Conservation (phyloP, 257 asterid species). For the Nicotiana undulata region DNA sequence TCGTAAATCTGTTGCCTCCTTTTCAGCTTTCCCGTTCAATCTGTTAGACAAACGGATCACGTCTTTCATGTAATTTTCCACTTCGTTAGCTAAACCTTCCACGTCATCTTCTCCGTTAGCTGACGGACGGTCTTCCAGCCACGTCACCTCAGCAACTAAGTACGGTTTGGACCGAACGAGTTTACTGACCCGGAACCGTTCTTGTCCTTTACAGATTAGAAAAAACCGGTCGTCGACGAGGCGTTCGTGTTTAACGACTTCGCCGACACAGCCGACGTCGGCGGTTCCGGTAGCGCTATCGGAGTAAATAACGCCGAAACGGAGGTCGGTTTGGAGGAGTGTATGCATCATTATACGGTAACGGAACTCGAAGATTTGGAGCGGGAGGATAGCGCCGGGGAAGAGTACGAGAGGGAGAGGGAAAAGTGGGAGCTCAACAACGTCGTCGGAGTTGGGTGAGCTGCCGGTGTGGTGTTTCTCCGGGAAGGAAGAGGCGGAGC, state of each 20-base stretch:
- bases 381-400: conserved; percentile 87
- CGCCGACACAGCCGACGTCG: conserved; percentile 96
- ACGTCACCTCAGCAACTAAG: conserved; percentile 77
- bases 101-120: conserved; percentile 58
- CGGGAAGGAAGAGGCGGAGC: conserved; percentile 86
- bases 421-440: conserved; percentile 85
- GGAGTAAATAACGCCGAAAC: conserved; percentile 91
- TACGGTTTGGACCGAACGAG: conserved; percentile 80
- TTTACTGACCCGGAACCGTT: conserved; percentile 74
- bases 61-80: conserved; percentile 76
- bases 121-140: conserved; percentile 97
- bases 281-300: conserved; percentile 78
- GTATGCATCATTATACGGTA: conserved; percentile 99
- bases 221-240: conserved; percentile 90
- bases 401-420: conserved; percentile 92
- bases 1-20: conserved; percentile 70
- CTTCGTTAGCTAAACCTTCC: conserved; percentile 59
- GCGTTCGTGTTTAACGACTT: conserved; percentile 84
- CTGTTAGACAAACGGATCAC: conserved; percentile 84
- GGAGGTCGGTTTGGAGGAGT: conserved; percentile 88
- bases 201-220: conserved; percentile 91
- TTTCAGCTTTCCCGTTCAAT: conserved; percentile 76
- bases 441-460: conserved; percentile 57
- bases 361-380: conserved; percentile 92
- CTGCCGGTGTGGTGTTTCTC: conserved; percentile 62